Conservation (phyloP, 495 filamentous ascomycete species). For the Penicillium pulvis region DNA sequence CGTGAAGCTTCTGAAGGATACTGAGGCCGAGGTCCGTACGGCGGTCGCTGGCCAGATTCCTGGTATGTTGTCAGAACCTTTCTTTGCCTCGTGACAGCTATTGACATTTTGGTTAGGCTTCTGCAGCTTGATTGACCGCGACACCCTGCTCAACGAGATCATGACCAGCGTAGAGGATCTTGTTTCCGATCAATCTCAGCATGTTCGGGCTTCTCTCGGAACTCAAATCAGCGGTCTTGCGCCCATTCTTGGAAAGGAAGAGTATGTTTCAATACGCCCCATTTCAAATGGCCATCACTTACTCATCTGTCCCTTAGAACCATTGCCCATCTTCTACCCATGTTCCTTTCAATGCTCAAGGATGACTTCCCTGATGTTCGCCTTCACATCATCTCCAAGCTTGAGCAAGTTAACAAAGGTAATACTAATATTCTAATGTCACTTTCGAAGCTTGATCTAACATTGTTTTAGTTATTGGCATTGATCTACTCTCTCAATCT, state of each 20-base stretch:
- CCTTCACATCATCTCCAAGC: slow-evolving; percentile 97
- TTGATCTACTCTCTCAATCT: slow-evolving; percentile 93
- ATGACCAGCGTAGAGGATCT: slow-evolving; percentile 96
- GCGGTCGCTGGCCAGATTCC: slow-evolving; percentile 97
- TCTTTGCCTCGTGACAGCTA: background rate
- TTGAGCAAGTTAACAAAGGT: slow-evolving; percentile 97
- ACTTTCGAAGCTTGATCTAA: slow-evolving; percentile 9
- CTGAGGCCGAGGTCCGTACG: slow-evolving; percentile 94
- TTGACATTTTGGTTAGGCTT: slow-evolving; percentile 63
- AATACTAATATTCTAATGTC: slow-evolving; percentile 10
- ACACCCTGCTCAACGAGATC: slow-evolving; percentile 90
- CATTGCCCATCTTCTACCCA: slow-evolving; percentile 92
- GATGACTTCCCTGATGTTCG: slow-evolving; percentile 98
- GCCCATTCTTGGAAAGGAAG: slow-evolving; percentile 95
- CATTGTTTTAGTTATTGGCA: slow-evolving; percentile 76
- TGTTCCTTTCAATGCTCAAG: slow-evolving; percentile 99
- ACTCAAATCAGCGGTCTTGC: slow-evolving; percentile 97
- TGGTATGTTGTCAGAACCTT: slow-evolving; percentile 49
- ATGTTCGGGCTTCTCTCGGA: slow-evolving; percentile 91
- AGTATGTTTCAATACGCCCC: slow-evolving; percentile 52
- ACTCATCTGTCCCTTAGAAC: slow-evolving; percentile 57
- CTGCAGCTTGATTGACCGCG: slow-evolving; percentile 82
- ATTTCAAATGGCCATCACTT: background rate
- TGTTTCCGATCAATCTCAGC: slow-evolving; percentile 93
- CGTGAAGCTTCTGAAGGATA: slow-evolving; percentile 96